phyloP scores from a whole-genome alignment of 2,329 filamentous ascomycete species.

The Botryotinia narcissicola region DNA sequence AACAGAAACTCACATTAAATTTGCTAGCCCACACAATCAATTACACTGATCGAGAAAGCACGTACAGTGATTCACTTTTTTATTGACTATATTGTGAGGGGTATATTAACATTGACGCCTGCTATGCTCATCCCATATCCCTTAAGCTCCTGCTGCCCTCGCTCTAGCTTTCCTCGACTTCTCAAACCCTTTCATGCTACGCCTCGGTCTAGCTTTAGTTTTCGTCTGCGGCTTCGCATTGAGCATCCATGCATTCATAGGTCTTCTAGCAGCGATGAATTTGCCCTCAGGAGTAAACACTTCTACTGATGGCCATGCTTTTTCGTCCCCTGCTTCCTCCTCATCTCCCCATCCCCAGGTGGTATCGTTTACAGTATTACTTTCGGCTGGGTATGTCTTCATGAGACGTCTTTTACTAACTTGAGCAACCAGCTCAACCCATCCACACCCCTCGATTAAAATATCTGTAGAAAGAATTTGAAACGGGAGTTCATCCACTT shows the following conservation, averaged over 20 bases:
- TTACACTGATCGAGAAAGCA: background rate
- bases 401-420: constrained; percentile 57
- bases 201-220: constrained; percentile 57
- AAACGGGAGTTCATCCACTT: constrained; percentile 72
- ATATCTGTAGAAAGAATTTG: constrained; percentile 78
- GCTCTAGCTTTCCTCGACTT: constrained; percentile 41
- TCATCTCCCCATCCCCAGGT: background rate
- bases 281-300: constrained; percentile 83
- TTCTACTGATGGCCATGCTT: constrained; percentile 69
- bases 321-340: constrained; percentile 28
- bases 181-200: constrained; percentile 66
- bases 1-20: background rate
- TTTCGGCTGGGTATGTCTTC: background rate
- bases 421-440: constrained; percentile 85
- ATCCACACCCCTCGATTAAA: constrained; percentile 87
- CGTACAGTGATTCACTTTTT: background rate
- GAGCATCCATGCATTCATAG: constrained; percentile 68
- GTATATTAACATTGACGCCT: background rate
- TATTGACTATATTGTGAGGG: background rate
- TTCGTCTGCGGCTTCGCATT: constrained; percentile 54
- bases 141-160: background rate
- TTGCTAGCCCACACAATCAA: background rate
- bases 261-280: constrained; percentile 64
- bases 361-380: background rate
- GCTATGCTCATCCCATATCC: background rate